Evolutionary conservation across 495 filamentous ascomycete species (phyloP).

Genomic region (Neurospora sublineolata): DNA sequence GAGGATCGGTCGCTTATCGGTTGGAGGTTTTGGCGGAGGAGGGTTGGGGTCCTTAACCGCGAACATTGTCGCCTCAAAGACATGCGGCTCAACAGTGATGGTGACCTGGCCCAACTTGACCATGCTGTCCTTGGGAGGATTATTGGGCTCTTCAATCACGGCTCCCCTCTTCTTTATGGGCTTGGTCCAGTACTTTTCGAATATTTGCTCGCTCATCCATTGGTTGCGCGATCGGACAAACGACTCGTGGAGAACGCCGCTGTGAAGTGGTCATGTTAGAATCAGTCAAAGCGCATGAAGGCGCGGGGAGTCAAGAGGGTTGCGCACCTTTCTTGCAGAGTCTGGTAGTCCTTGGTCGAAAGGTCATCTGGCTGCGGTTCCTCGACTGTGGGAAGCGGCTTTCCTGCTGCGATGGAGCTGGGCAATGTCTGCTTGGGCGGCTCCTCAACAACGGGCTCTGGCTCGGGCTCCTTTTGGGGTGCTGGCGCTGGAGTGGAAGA

Average conservation of each 20-base stretch:
- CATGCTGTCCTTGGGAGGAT: constrained; percentile 83
- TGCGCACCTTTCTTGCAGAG: constrained; percentile 67
- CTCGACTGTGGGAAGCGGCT: constrained; percentile 63
- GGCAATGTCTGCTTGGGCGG: constrained; percentile 45
- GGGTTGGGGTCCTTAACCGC: constrained; percentile 64
- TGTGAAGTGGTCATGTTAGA: constrained; percentile 22
- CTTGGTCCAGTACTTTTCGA: constrained; percentile 91
- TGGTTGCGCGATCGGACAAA: constrained; percentile 72
- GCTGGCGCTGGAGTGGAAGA: constrained; percentile 26
- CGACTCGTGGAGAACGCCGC: constrained; percentile 74
- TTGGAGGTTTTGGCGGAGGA: constrained; percentile 13
- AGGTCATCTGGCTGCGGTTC: constrained; percentile 56
- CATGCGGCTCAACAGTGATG: constrained; percentile 81
- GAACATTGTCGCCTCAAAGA: constrained; percentile 78
- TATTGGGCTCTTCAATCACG: constrained; percentile 54
- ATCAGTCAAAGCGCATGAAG: background rate
- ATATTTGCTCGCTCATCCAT: constrained; percentile 81
- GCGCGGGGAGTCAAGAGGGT: background rate
- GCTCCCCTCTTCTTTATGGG: constrained; percentile 70
- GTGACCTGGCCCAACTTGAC: constrained; percentile 66
- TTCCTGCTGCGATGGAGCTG: constrained; percentile 41
- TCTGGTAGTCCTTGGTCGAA: constrained; percentile 61
- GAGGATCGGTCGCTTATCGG: constrained; percentile 46
- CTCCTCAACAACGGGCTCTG: constrained; percentile 14
- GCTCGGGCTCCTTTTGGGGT: constrained; percentile 17